Percentiles rank a stretch among this genome's conserved stretches.
Conservation (phyloP, 2,329 filamentous ascomycete species). For the Colletotrichum sp. region DNA sequence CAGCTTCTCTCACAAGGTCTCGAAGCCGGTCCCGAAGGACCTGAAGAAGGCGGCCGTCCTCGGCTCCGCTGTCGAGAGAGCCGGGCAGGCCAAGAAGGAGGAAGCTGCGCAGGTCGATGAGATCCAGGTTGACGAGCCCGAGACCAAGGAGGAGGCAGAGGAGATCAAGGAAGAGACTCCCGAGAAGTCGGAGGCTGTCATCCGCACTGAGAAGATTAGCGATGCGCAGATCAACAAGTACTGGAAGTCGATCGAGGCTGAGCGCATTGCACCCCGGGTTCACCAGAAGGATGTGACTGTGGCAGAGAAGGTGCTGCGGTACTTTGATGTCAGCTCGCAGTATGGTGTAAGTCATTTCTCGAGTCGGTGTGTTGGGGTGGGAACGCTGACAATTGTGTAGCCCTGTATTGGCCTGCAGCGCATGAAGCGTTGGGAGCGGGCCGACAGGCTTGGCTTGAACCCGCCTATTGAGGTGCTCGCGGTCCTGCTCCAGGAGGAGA, state of each 20-base stretch:
- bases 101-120: constrained; percentile 23
- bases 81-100: constrained; percentile 20
- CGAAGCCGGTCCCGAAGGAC: constrained; percentile 54
- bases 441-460: constrained; percentile 78
- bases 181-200: constrained; percentile 55
- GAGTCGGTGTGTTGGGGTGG: not conserved
- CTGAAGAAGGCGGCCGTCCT: constrained; percentile 42
- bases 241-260: constrained; percentile 74
- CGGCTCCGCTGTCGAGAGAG: constrained; percentile 30
- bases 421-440: constrained; percentile 85
- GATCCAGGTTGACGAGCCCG: constrained; percentile 22
- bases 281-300: constrained; percentile 77
- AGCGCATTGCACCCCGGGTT: constrained; percentile 70
- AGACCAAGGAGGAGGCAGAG: constrained; percentile 25
- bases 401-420: constrained; percentile 87
- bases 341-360: constrained; percentile 77
- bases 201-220: constrained; percentile 66
- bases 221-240: constrained; percentile 76
- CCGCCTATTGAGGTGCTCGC: constrained; percentile 91
- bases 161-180: constrained; percentile 32
- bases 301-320: constrained; percentile 84
- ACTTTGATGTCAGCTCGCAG: constrained; percentile 91
- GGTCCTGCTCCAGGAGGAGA: constrained; percentile 76
- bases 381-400: constrained; percentile 46
- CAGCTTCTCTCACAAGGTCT: constrained; percentile 62